A percentile compares a stretch with the other conserved stretches of the same genome.
Evolutionary conservation across 1,284 basidiomycete species (phyloP).

Genomic region (Cystobasidium sp.): DNA sequence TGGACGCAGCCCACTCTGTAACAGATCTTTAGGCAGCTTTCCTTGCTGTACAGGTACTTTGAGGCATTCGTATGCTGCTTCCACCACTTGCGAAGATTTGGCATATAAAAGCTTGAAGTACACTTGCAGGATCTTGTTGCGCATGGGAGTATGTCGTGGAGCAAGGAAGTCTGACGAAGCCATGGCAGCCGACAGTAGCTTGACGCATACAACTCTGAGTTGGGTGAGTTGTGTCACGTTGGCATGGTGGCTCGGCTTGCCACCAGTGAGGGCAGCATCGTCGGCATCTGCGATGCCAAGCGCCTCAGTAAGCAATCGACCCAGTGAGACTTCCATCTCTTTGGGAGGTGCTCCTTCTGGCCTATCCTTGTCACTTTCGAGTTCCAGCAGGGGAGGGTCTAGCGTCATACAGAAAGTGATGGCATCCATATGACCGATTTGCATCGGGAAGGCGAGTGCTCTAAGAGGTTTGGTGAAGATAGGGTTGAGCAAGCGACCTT

Average conservation of each 20-base stretch:
- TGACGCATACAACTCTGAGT: conserved; percentile 93
- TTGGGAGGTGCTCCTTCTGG: conserved; percentile 30
- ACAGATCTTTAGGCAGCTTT: conserved; percentile 90
- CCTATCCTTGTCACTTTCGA: conserved; percentile 53
- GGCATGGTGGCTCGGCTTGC: conserved; percentile 74
- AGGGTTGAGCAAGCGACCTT: conserved; percentile 81
- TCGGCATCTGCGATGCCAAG: conserved; percentile 95
- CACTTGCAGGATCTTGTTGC: conserved; percentile 76
- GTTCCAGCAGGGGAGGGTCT: conserved; percentile 58
- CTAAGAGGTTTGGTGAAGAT: conserved; percentile 98
- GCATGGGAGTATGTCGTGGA: conserved; percentile 69
- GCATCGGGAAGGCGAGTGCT: conserved; percentile 91
- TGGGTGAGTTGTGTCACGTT: conserved; percentile 82
- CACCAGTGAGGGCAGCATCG: conserved; percentile 76
- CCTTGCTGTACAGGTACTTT: conserved; percentile 87
- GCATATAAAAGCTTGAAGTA: conserved; percentile 99
- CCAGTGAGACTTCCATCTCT: conserved; percentile 68
- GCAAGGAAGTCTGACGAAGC: conserved; percentile 89
- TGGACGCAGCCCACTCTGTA: conserved; percentile 92
- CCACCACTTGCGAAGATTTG: conserved; percentile 87
- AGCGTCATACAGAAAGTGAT: conserved; percentile 78
- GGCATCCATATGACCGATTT: conserved; percentile 98
- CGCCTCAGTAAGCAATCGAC: conserved; percentile 90
- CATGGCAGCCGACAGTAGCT: conserved; percentile 91
- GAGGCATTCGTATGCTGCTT: conserved; percentile 92